Evolutionary conservation across 805 yeast species (phyloP).

Genomic region (Lipomyces mesembrius): DNA sequence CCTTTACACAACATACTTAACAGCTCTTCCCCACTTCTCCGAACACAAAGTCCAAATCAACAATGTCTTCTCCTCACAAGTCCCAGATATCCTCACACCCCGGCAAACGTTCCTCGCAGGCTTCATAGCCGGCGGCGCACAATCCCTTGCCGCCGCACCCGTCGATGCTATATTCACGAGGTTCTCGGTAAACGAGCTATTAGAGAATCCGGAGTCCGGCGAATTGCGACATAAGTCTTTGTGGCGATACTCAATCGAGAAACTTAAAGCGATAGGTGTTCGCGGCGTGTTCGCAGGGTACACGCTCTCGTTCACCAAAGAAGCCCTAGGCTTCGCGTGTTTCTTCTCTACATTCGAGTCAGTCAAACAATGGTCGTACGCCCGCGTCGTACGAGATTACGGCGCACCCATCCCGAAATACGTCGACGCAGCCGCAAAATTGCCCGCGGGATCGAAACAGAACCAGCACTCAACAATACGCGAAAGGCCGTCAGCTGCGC

Average conservation of each 20-base stretch:
- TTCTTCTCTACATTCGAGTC: constrained; percentile 62
- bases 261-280: constrained; percentile 73
- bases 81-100: constrained; percentile 53
- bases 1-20: constrained; percentile 79
- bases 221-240: constrained; percentile 55
- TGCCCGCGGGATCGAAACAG: constrained; percentile 4
- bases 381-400: constrained; percentile 16
- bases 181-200: constrained; percentile 73
- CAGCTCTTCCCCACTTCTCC: constrained; percentile 42
- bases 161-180: constrained; percentile 88
- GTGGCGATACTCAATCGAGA: constrained; percentile 75
- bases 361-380: constrained; percentile 52
- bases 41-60: background rate
- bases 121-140: constrained; percentile 80
- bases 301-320: constrained; percentile 76
- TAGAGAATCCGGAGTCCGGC: constrained; percentile 45
- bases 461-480: constrained; percentile 19
- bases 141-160: constrained; percentile 92
- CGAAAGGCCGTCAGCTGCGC: constrained; percentile 37
- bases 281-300: constrained; percentile 91
- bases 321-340: constrained; percentile 68
- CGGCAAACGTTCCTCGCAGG: constrained; percentile 70
- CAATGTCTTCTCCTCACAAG: constrained; percentile 13
- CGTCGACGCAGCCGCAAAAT: constrained; percentile 20
- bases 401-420: constrained; percentile 35